Conservation (phyloP, 176 grass and related monocot genomes). For the Triticum dicoccoides region DNA sequence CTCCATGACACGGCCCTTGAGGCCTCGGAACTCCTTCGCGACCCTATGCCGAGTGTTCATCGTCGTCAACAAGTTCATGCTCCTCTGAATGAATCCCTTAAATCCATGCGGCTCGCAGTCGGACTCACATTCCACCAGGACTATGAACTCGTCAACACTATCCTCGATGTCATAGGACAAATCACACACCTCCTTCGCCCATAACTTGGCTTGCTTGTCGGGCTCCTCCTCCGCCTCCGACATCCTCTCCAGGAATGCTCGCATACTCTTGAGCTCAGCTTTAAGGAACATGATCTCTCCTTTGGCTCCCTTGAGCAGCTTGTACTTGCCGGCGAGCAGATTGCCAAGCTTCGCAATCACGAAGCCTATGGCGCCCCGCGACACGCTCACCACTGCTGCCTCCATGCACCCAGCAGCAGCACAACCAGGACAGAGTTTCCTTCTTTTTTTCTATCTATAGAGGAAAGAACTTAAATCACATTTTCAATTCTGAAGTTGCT, state of each 20-base stretch:
- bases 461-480: too few relatives aligned
- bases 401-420: neutral
- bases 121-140: neutral
- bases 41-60: neutral
- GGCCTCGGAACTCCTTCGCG: neutral
- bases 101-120: neutral
- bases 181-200: neutral
- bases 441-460: too few relatives aligned
- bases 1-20: neutral
- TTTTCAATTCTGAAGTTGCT: too few relatives aligned
- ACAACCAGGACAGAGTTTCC: too few relatives aligned
- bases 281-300: neutral
- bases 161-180: constrained; percentile 8
- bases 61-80: neutral
- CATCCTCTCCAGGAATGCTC: neutral
- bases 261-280: constrained; percentile 8
- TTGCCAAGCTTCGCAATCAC: neutral
- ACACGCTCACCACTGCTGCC: neutral
- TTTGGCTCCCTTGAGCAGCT: neutral
- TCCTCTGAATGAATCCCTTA: neutral
- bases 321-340: neutral
- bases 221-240: neutral
- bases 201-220: neutral
- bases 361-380: neutral
- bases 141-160: neutral